Evolutionary conservation across 306 rosid genomes (phyloP).

Genomic region (Ochetophila trinervis): DNA sequence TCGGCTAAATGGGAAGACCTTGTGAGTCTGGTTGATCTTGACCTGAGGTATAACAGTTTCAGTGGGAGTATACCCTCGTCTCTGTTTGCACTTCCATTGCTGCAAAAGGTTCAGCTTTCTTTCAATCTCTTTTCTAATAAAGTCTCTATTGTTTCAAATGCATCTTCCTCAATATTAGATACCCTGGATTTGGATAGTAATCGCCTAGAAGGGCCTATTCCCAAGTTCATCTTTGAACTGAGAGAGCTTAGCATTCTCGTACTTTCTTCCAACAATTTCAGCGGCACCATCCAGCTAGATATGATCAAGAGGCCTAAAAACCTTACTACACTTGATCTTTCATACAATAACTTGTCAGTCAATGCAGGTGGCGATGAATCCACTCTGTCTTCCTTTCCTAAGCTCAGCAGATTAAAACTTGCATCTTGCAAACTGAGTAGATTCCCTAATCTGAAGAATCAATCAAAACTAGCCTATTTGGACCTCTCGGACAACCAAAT

Average conservation of each 20-base stretch:
- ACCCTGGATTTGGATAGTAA: conserved; percentile 39
- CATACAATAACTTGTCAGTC: neutral
- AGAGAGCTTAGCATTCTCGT: neutral
- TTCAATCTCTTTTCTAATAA: conserved; percentile 20
- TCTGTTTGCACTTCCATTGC: conserved; percentile 18
- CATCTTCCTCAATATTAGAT: conserved; percentile 16
- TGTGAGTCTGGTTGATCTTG: conserved; percentile 11
- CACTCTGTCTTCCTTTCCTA: neutral
- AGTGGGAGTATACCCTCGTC: conserved; percentile 25
- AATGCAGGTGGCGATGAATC: neutral
- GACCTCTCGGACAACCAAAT: conserved; percentile 8
- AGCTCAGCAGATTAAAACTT: neutral
- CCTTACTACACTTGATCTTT: neutral
- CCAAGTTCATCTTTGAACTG: conserved; percentile 12
- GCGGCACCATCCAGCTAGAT: neutral
- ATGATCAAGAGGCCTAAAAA: neutral
- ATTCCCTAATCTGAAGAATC: conserved; percentile 3
- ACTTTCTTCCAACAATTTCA: conserved; percentile 17
- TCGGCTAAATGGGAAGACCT: conserved; percentile 29
- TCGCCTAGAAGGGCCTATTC: conserved; percentile 7
- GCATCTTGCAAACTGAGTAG: neutral
- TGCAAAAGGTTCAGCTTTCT: conserved; percentile 17
- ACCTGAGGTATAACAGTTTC: conserved; percentile 26
- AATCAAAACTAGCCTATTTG: rapidly evolving
- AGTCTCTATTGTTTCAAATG: neutral